Base-by-base conservation (phyloP, 495 filamentous ascomycete species). In the Penicillium coffeae region DNA sequence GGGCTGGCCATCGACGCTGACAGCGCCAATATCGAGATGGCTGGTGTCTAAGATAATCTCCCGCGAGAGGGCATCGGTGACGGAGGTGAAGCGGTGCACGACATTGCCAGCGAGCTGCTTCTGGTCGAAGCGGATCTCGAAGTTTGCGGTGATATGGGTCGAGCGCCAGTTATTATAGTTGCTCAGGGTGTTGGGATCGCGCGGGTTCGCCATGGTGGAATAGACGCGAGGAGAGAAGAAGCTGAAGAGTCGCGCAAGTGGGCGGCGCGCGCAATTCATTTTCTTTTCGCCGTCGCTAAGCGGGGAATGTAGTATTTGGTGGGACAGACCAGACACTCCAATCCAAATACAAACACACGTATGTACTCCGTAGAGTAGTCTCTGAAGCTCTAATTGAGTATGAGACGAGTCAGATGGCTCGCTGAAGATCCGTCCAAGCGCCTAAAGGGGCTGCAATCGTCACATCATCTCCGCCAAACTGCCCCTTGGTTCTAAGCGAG, bases 41-140 rank as follows among this genome's bases (percentile, higher is more conserved):
- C 87, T 93, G 1, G 89, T 91, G 70, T 98, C 92, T 22, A 98
- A 79, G 34, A 94, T 67, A 50, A 96, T 85, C 63, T 91, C 86
- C 21, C 79, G 74, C 38, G 82, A 83, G 50, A 80, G 73, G 19
- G 75, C 77, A 52, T 89, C 74, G 2, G 84, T 90, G 44, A 83
- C 72, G 1, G 83, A 88, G 60, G 85, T 81, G 42, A 96, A 70
- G 52, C 81, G 79, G 36, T 96, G 72, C 19, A 81, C 65, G 6
- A 94, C 89, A 49, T 80, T 85, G 7, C 92, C 92, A 21, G 72
- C 74, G 32, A 98, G 76, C 47, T 77, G 73, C 64, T 85, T 83
- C 58, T 80, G 77, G 41, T 84, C 78, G 62, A 96, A 98, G 48
- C 92, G 80, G 51, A 98, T 84, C 38, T 78, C 80, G 49, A 96